Evolutionary conservation across 331 rosid genomes (phyloP).

Genomic region (Malus hybrid): DNA sequence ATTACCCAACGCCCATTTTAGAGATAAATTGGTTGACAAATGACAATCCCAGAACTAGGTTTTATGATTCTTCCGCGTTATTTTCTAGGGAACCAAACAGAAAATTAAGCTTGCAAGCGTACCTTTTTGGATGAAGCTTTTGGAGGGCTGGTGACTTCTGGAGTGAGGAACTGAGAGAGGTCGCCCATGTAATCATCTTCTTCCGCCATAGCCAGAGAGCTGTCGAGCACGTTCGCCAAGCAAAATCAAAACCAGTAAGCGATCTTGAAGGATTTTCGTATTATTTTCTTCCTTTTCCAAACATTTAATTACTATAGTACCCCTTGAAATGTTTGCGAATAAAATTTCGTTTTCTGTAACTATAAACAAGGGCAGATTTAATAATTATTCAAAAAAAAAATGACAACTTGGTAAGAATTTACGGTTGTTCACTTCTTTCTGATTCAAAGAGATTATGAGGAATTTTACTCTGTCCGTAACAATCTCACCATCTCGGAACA

Average conservation of each 20-base stretch:
- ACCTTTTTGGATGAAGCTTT: conserved; percentile 39
- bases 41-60: neutral
- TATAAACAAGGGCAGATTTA: too few species aligned
- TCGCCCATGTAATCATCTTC: conserved; percentile 87
- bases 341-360: too few species aligned
- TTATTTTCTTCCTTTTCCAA: neutral
- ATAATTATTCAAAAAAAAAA: too few species aligned
- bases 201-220: conserved; percentile 43
- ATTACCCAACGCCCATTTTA: too few species aligned
- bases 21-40: too few species aligned
- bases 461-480: too few species aligned
- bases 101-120: neutral
- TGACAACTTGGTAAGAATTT: too few species aligned
- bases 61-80: neutral
- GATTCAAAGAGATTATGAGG: rapidly evolving
- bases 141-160: conserved; percentile 31
- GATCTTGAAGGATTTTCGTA: neutral
- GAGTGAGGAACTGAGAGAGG: conserved; percentile 65
- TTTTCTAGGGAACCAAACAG: neutral
- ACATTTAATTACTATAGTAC: neutral
- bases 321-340: too few species aligned
- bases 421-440: rapidly evolving
- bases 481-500: too few species aligned
- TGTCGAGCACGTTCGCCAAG: neutral
- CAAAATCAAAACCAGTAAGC: neutral